phyloP scores from a whole-genome alignment of 305 asterid genomes.

The Fraxinus sp. region DNA sequence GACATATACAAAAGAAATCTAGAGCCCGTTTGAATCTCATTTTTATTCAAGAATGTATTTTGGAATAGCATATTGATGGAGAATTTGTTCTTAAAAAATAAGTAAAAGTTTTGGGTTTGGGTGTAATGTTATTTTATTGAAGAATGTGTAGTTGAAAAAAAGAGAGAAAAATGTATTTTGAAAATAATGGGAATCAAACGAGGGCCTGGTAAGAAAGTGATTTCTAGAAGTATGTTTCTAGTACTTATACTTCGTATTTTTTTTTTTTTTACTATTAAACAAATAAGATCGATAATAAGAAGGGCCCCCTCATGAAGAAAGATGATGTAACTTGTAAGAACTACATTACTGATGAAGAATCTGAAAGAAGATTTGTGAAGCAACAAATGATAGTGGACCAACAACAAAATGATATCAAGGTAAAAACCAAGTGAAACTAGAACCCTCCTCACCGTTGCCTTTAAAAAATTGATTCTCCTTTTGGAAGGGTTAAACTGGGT shows the following conservation, averaged over 20 bases:
- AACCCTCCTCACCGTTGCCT: slow-evolving; percentile 5
- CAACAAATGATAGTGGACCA: slow-evolving; percentile 60
- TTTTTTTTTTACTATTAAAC: slow-evolving; percentile 26
- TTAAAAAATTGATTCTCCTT: not conserved
- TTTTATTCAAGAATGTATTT: too few relatives aligned
- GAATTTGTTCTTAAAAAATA: too few relatives aligned
- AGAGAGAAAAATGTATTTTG: too few relatives aligned
- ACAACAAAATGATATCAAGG: slow-evolving; percentile 73
- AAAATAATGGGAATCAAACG: too few relatives aligned
- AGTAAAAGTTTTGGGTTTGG: too few relatives aligned
- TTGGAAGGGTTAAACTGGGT: slow-evolving; percentile 15
- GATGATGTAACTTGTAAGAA: slow-evolving; percentile 38
- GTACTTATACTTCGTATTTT: slow-evolving; percentile 16
- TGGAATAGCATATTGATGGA: too few relatives aligned
- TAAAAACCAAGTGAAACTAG: slow-evolving; percentile 26
- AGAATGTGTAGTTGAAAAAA: too few relatives aligned
- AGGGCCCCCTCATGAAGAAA: slow-evolving; percentile 27
- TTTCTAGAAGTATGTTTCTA: slow-evolving; percentile 4
- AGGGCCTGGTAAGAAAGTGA: not conserved
- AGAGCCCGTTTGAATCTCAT: too few relatives aligned
- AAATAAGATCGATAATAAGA: slow-evolving; percentile 46
- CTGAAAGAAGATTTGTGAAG: slow-evolving; percentile 44
- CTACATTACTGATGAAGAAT: slow-evolving; percentile 42
- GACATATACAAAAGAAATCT: slow-evolving; percentile 4
- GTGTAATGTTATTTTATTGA: too few relatives aligned